Conservation (phyloP, 2,329 filamentous ascomycete genomes). For the Podosphaera xanthii region DNA sequence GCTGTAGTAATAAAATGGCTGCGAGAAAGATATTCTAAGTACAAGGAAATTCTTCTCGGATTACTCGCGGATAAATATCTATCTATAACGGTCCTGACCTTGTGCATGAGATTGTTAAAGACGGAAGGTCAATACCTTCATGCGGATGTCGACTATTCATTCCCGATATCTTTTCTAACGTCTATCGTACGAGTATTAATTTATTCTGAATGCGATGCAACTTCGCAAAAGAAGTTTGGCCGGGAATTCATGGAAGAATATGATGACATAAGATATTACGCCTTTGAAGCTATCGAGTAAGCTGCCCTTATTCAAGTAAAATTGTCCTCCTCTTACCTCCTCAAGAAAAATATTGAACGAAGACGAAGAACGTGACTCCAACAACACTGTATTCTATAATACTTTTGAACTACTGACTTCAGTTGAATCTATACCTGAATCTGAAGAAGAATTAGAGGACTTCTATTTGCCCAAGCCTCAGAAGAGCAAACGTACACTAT, state of each 20-base stretch:
- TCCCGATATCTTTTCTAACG: conserved; percentile 44
- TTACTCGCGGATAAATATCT: conserved; percentile 38
- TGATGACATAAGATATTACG: conserved; percentile 69
- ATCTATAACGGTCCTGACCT: conserved; percentile 49
- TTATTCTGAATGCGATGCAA: conserved; percentile 29
- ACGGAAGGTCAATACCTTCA: conserved; percentile 44
- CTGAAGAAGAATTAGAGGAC: conserved; percentile 39
- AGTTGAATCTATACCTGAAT: conserved; percentile 48
- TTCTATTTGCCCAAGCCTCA: conserved; percentile 43
- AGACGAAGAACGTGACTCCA: conserved; percentile 10
- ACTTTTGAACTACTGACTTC: conserved; percentile 38
- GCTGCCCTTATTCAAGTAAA: conserved; percentile 19
- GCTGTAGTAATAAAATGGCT: conserved; percentile 56
- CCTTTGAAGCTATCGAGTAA: conserved; percentile 52
- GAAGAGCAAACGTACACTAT: conserved; percentile 43
- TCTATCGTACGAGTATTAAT: conserved; percentile 41
- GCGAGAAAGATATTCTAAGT: conserved; percentile 49
- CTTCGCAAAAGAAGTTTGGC: conserved; percentile 47
- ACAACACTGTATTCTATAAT: conserved; percentile 24
- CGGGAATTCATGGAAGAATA: conserved; percentile 58
- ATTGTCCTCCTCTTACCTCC: conserved; percentile 4
- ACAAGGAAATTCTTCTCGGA: conserved; percentile 35
- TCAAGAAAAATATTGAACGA: conserved; percentile 17
- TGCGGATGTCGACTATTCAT: conserved; percentile 39
- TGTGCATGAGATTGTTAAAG: conserved; percentile 69